Conservation (phyloP, 306 rosid genomes). For the Gastrolobium villosum region DNA sequence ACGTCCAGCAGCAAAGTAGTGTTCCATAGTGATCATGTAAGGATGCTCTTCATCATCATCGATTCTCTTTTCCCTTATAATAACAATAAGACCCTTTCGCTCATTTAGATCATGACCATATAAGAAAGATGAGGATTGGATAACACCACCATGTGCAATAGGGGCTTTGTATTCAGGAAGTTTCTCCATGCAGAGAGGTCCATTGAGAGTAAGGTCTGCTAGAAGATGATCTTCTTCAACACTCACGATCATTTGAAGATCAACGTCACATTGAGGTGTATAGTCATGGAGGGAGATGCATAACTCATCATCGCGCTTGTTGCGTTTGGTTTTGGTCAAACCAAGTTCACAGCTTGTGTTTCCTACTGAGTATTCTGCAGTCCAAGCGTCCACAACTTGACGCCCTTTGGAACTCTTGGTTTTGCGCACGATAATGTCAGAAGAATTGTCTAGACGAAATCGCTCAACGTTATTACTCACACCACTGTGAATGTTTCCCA, state of each 20-base stretch:
- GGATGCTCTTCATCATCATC: constrained; percentile 15
- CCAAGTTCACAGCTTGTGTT: not conserved
- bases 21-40: not conserved
- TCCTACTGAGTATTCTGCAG: not conserved
- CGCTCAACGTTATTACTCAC: not conserved
- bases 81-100: not conserved
- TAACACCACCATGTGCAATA: not conserved
- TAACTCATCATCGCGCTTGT: not conserved
- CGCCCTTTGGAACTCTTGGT: not conserved
- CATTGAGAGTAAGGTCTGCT: not conserved
- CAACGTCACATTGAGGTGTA: not conserved
- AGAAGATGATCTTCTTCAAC: not conserved
- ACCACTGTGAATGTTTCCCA: constrained; percentile 20
- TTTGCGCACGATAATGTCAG: not conserved
- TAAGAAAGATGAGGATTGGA: constrained; percentile 14
- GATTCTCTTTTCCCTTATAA: not conserved
- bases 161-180: not conserved
- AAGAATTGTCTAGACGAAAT: not conserved
- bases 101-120: constrained; percentile 2
- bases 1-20: not conserved
- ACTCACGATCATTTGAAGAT: not conserved
- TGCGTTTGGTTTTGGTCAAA: not conserved
- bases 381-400: constrained; percentile 6
- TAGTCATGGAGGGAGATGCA: constrained; percentile 15
- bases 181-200: not conserved